Conservation (phyloP, 163 green algal species). For the Coccomyxa subellipsoidea region DNA sequence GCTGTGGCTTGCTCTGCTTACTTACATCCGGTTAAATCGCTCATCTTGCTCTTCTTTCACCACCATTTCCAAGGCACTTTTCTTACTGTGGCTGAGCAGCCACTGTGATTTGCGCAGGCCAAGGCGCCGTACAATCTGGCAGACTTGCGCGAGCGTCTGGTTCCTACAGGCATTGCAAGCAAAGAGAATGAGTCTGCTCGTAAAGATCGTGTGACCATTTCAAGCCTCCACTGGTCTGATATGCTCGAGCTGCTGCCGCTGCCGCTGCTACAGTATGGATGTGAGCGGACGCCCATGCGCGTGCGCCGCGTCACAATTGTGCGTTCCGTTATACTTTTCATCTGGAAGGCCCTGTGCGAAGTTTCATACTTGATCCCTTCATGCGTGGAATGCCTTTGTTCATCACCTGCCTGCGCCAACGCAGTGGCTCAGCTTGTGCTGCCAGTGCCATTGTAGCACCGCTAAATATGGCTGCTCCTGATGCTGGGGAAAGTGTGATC, state of each 20-base stretch:
- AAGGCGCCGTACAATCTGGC: background rate
- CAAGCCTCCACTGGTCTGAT: background rate
- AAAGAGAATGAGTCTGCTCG: background rate
- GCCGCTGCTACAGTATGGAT: background rate
- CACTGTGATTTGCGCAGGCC: background rate
- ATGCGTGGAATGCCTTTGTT: no score
- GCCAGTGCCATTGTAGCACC: no score
- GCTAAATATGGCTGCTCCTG: no score
- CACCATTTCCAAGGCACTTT: background rate
- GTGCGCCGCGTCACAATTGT: background rate
- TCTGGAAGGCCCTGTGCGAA: no score
- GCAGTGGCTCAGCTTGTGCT: no score
- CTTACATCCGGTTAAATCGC: background rate
- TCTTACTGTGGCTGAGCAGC: background rate
- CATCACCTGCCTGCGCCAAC: no score
- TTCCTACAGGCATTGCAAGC: background rate
- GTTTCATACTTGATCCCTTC: no score
- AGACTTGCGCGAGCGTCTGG: background rate
- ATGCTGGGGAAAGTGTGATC: no score
- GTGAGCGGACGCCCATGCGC: background rate
- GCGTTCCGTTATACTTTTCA: background rate
- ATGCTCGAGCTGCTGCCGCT: conserved; percentile 1
- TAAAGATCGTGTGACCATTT: background rate
- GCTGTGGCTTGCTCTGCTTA: background rate
- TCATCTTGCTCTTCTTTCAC: background rate